Evolutionary conservation across 805 yeast genomes (phyloP), one percentile per base, ranked within the genome.

Genomic region (Saccharomycopsis javanensis): DNA sequence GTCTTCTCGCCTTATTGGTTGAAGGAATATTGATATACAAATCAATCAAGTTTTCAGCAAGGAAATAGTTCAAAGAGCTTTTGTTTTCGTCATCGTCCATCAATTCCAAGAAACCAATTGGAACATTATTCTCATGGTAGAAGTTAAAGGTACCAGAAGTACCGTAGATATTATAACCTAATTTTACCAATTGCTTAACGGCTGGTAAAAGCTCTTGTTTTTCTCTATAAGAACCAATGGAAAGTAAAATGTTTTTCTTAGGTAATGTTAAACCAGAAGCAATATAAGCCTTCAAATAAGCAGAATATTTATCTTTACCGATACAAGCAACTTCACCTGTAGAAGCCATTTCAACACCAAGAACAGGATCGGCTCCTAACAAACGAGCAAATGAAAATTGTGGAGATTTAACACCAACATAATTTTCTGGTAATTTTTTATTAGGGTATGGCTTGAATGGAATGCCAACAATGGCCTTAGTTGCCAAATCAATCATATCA

Each of bases 71-170:
- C 73, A 94, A 79, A 30, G 98, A 92, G 75, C 88, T 94, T 75
- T 94, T 99, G 25, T 89, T 81, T 60, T 82, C 85, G 62, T 81
- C 85, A 55, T 77, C 82, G 66, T 85, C 85, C 66, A 76, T 72
- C 54, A 90, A 87, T 75, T 94, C 99, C 70, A 94, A 80, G 74
- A 89, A 95, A 74, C 90, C 91, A 60, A 94, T 97, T 55, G 97
- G 96, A 63, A 94, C 79, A 54, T 83, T 86, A 71, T 94, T 96
- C 73, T 94, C 99, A 71, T 88, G 89, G 67, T 94, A 84, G 76
- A 94, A 94, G 73, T 94, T 99, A 63, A 98, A 96, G 63, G 99
- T 94, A 77, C 99, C 99, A 30, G 98, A 89, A 63, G 99, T 94
- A 50, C 98, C 99, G 74, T 90, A 95, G 66, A 94, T 76, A 67